A percentile compares a stretch with the other conserved stretches of the same genome.
phyloP scores from a whole-genome alignment of 495 filamentous ascomycete genomes.

The Bombardia bombarda region DNA sequence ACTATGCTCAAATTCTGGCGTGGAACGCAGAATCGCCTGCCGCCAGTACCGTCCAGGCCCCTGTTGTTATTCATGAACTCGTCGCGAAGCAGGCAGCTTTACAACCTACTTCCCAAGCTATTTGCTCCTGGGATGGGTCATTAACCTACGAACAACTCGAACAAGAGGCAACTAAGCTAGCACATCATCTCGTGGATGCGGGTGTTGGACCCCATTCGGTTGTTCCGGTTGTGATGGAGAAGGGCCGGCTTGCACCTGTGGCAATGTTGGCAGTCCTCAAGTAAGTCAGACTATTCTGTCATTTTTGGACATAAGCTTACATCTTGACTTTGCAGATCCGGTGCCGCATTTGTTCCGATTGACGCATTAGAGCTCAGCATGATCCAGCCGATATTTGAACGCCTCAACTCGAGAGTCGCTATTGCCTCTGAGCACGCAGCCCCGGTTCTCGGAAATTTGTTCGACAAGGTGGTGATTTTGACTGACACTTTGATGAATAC shows the following conservation, averaged over 20 bases:
- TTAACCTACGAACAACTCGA: constrained; percentile 35
- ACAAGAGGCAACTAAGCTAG: constrained; percentile 27
- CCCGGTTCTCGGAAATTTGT: constrained; percentile 25
- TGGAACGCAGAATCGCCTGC: constrained; percentile 23
- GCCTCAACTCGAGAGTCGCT: constrained; percentile 30
- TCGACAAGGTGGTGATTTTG: constrained; percentile 28
- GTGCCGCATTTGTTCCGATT: constrained; percentile 35
- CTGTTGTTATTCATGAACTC: constrained; percentile 27
- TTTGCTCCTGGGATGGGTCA: constrained; percentile 38
- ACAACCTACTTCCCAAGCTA: constrained; percentile 31
- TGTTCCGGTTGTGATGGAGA: constrained; percentile 39
- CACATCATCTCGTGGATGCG: constrained; percentile 31
- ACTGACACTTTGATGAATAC: constrained; percentile 21
- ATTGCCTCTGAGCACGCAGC: constrained; percentile 31
- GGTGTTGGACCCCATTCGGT: constrained; percentile 34
- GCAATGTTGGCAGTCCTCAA: constrained; percentile 41
- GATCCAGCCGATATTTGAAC: constrained; percentile 33
- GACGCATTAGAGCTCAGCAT: constrained; percentile 31
- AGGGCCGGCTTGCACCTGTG: constrained; percentile 35
- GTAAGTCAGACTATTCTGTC: too few relatives aligned
- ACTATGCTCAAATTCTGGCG: constrained; percentile 35
- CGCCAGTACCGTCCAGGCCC: constrained; percentile 11
- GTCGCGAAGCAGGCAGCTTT: constrained; percentile 22
- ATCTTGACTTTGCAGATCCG: constrained; percentile 25
- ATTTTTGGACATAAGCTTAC: too few relatives aligned